Base-by-base conservation (phyloP, 768 basidiomycete genomes). In the Mycena rosella region DNA sequence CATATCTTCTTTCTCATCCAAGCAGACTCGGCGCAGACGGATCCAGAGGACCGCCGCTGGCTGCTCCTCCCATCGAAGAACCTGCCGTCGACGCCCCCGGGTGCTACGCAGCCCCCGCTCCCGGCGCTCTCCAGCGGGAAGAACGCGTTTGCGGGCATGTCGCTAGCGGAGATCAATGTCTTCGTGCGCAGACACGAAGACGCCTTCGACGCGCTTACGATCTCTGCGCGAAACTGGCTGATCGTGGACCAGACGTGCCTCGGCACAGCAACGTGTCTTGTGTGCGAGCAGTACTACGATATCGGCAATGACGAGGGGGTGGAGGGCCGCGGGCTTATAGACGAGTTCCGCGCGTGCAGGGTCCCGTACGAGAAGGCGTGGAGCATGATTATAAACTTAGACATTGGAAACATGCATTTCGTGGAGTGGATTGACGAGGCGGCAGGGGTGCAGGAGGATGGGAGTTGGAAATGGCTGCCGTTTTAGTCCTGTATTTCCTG, bases 241-340 rank as follows among this genome's bases (percentile, higher is more conserved):
- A 29, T 69, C 15, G 55, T 69, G 47, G 68, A 69, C 53, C 58
- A 69, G 51, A 38, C 17, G 20, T 63, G 68, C 7, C 53, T 65
- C 10, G 68, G 60, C 36, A 60, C 68, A 4, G 60, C 63, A 15
- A 69, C 68, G 34, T 65, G 63, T 11, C 30, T 65, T 20, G 68
- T 65, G 15, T 59, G 56, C 47, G 58, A 65, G 53, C 68, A 44
- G 53, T 32, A 48, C n/a, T 64, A 60, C 30, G 32, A 68, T 30
- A 10, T 7, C 27, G 47, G 38, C 2, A 60, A 56, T 3, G 61
- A 48, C 3, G 55, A 42, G 8, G 48, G 36, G 26, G 60, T 44
- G 11, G 47, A 30, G 32, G n/a, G 60, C 34, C n/a, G 27, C n/a
- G 60, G 60, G 4, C 32, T 42, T 0, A 67, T 54, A 10, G n/a